These are phyloP conservation scores for Colletotrichum graminicola DNA, from an alignment of 2,329 filamentous ascomycete species.

Conservation along the genomic window DNA sequence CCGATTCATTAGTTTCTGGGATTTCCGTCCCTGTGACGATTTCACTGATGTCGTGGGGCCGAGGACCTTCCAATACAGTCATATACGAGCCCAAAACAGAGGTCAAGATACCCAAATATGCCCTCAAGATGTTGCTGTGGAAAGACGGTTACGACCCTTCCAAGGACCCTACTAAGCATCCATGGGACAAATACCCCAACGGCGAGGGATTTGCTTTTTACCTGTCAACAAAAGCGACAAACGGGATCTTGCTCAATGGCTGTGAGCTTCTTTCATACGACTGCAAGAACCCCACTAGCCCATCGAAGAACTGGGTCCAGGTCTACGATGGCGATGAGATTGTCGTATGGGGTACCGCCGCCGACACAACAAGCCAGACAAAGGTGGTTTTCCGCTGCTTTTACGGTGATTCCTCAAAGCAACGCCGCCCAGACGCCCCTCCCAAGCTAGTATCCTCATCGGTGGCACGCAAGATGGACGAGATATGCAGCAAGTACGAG, in stretches of 20 bases:
- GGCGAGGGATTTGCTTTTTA: slow-evolving; percentile 74
- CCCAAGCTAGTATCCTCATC: slow-evolving; percentile 54
- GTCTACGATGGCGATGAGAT: slow-evolving; percentile 84
- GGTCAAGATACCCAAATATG: slow-evolving; percentile 82
- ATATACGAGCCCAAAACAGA: slow-evolving; percentile 74
- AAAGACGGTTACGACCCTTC: slow-evolving; percentile 74
- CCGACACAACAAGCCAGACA: slow-evolving; percentile 54
- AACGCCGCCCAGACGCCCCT: slow-evolving; percentile 53
- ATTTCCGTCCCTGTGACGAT: slow-evolving; percentile 75
- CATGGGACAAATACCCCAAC: slow-evolving; percentile 55
- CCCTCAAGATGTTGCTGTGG: slow-evolving; percentile 83
- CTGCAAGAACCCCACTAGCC: slow-evolving; percentile 63
- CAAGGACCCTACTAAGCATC: slow-evolving; percentile 61
- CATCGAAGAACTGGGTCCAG: slow-evolving; percentile 73
- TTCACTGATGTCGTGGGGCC: slow-evolving; percentile 82
- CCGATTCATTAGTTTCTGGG: slow-evolving; percentile 73
- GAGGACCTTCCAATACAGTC: slow-evolving; percentile 75
- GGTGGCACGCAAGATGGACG: slow-evolving; percentile 61
- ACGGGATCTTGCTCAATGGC: slow-evolving; percentile 83
- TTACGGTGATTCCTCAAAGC: slow-evolving; percentile 66
- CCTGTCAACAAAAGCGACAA: slow-evolving; percentile 83
- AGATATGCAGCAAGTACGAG: slow-evolving; percentile 60
- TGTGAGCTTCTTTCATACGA: slow-evolving; percentile 71
- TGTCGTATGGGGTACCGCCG: slow-evolving; percentile 72
- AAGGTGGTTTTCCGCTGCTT: slow-evolving; percentile 66